These are phyloP conservation scores for Eutrema salsugineum DNA, from an alignment of 441 rosid species.

Conservation along the genomic window DNA sequence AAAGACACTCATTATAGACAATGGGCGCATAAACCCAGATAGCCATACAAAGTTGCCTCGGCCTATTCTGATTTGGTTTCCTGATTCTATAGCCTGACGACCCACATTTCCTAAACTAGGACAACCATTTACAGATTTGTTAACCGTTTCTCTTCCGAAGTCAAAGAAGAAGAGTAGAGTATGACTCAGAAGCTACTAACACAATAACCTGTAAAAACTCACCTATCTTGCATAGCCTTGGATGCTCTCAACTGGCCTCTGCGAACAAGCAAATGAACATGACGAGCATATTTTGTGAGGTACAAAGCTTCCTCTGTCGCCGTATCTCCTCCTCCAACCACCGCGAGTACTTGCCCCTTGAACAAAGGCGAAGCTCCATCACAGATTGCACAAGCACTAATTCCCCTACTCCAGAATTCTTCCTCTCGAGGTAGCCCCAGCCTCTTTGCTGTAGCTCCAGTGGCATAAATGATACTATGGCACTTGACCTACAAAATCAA, in stretches of 20 bases:
- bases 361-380: conserved; percentile 98
- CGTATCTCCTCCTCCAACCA: conserved; percentile 99
- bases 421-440: conserved; percentile 85
- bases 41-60: not conserved
- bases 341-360: conserved; percentile 94
- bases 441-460: conserved; percentile 94
- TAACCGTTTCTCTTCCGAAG: not conserved
- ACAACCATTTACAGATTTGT: not conserved
- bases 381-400: conserved; percentile 98
- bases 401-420: conserved; percentile 98
- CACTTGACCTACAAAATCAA: conserved; percentile 67
- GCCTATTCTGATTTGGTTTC: not conserved
- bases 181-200: not conserved
- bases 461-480: conserved; percentile 78
- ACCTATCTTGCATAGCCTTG: conserved; percentile 99
- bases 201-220: conserved; percentile 29
- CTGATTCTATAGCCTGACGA: not conserved
- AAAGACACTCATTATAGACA: not conserved
- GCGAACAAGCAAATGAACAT: conserved; percentile 96
- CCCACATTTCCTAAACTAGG: not conserved
- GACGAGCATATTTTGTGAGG: conserved; percentile 92
- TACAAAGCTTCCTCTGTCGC: conserved; percentile 97
- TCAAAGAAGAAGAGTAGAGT: not conserved
- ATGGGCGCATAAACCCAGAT: not conserved
- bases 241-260: conserved; percentile 85